phyloP scores from a whole-genome alignment of 2,329 filamentous ascomycete genomes.

The Parastagonospora nodorum region DNA sequence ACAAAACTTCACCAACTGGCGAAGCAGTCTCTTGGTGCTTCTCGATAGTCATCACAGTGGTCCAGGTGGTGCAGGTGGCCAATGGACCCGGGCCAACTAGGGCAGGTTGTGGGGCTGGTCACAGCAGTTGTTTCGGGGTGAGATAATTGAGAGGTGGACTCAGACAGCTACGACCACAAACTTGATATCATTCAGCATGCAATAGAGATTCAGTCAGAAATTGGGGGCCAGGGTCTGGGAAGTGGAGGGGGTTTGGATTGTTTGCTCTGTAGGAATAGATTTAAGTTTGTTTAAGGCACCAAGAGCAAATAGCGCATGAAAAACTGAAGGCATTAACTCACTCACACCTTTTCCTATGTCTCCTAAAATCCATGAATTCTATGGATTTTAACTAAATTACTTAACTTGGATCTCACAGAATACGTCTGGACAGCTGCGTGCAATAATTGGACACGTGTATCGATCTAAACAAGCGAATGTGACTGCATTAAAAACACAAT shows the following conservation, averaged over 20 bases:
- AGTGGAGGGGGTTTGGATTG: neutral
- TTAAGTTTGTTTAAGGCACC: neutral
- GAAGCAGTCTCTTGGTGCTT: neutral
- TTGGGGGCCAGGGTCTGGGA: neutral
- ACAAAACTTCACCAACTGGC: neutral
- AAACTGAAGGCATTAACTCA: neutral
- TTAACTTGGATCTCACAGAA: neutral
- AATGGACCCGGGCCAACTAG: neutral
- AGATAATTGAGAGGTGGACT: neutral
- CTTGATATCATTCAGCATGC: neutral
- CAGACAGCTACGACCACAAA: neutral
- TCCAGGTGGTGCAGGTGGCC: neutral
- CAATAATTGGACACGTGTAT: neutral
- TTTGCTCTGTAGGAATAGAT: neutral
- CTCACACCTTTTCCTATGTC: neutral
- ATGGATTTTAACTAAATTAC: neutral
- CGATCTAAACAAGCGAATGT: neutral
- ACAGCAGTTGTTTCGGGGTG: neutral
- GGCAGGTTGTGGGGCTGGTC: neutral
- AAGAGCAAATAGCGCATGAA: neutral
- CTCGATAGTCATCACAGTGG: neutral
- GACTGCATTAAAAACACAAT: neutral
- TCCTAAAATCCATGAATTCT: neutral
- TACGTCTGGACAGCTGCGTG: neutral
- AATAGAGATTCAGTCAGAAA: too few species aligned